phyloP scores from a whole-genome alignment of 768 basidiomycete genomes.

The Trametes sanguinea region DNA sequence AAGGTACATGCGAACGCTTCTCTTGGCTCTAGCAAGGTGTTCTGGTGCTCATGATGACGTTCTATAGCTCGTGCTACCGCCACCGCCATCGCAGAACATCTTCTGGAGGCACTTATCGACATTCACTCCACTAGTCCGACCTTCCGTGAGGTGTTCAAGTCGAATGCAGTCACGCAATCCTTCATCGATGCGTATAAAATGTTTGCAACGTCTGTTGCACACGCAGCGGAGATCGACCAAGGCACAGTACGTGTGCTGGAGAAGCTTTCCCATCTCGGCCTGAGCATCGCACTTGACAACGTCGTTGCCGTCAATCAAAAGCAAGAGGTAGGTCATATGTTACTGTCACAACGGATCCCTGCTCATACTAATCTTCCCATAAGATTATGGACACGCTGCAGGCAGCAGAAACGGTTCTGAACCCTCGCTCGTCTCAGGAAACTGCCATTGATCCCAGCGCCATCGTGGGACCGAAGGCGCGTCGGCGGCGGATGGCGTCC shows the following conservation, averaged over 20 bases:
- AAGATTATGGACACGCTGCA: slow-evolving; percentile 65
- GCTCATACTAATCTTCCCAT: not conserved
- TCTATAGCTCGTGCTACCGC: slow-evolving; percentile 16
- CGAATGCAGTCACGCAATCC: slow-evolving; percentile 64
- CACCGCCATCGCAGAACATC: slow-evolving; percentile 52
- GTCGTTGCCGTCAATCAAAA: slow-evolving; percentile 66
- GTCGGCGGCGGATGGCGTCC: slow-evolving; percentile 55
- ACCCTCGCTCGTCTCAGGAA: slow-evolving; percentile 46
- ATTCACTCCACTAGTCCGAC: slow-evolving; percentile 64
- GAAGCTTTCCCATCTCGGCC: slow-evolving; percentile 69
- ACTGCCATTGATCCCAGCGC: slow-evolving; percentile 56
- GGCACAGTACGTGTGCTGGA: slow-evolving; percentile 59
- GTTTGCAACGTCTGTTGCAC: slow-evolving; percentile 49
- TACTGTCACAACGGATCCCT: not conserved
- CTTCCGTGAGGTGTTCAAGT: slow-evolving; percentile 75
- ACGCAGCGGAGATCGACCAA: slow-evolving; percentile 42
- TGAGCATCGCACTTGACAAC: slow-evolving; percentile 67
- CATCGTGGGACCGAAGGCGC: slow-evolving; percentile 52
- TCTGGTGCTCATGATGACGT: not conserved
- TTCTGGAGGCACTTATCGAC: slow-evolving; percentile 70
- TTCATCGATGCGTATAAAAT: slow-evolving; percentile 66
- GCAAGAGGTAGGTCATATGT: slow-evolving; percentile 54
- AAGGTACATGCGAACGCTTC: slow-evolving; percentile 1
- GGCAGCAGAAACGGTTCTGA: slow-evolving; percentile 51
- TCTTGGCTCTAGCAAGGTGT: not conserved